Conservation (phyloP, 345 rosid genomes). For the Eucalyptus cloeziana region DNA sequence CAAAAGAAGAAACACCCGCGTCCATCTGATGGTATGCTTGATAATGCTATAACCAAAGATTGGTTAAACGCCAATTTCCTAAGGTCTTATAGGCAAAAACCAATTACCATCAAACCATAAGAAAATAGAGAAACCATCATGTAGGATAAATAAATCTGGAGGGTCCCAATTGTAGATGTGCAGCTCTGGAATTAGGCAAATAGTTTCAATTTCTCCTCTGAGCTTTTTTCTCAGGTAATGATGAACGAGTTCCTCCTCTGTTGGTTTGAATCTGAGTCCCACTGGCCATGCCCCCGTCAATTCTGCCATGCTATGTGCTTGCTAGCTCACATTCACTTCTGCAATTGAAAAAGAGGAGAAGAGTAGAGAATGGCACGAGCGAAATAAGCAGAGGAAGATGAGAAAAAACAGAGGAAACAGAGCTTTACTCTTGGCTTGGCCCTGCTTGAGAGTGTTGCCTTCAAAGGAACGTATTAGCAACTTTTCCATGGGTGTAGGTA, state of each 20-base stretch:
- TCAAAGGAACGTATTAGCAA: neutral
- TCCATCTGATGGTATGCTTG: neutral
- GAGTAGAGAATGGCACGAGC: fast-evolving
- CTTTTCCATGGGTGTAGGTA: neutral
- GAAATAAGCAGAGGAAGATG: neutral
- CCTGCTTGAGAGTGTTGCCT: neutral
- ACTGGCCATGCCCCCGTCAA: neutral
- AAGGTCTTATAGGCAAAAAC: neutral
- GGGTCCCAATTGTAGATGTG: neutral
- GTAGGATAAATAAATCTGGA: neutral
- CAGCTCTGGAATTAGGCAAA: neutral
- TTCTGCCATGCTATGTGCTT: neutral
- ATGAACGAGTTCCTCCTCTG: neutral
- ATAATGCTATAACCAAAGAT: neutral
- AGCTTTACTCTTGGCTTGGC: neutral
- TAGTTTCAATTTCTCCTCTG: neutral
- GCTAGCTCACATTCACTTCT: neutral
- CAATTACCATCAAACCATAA: neutral
- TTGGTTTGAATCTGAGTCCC: neutral
- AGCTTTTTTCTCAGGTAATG: neutral
- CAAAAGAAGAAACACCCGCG: neutral
- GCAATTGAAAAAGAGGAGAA: neutral
- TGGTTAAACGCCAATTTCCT: no score
- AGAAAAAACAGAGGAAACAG: neutral
- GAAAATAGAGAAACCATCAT: neutral